Evolutionary conservation across 805 yeast species (phyloP), one percentile per base, ranked within the genome.

Genomic region (Wickerhamiella cacticola): DNA sequence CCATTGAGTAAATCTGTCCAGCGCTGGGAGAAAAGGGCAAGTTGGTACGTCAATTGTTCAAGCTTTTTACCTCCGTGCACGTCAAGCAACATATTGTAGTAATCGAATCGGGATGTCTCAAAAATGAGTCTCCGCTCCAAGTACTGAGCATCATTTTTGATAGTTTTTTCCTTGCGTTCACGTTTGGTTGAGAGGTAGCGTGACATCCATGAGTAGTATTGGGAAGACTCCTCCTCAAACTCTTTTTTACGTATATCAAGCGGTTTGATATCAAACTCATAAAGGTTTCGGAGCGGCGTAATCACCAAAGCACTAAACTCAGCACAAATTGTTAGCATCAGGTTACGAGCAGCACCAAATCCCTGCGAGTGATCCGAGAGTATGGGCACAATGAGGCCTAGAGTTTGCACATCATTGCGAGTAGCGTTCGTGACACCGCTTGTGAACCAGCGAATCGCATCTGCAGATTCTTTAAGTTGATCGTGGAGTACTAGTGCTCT

Each of bases 171-270:
- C 25, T 48, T 53, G 23, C 58, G 57, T 19, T 63, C 68, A 29
- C 61, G 60, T 48, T 64, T 65, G 49, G 58, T 59, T 12, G 69
- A 54, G 21, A 69, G 56, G 48, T 69, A 69, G n/a, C 70, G 56
- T 12, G 70, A 60, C 44, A 69, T 60, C 71, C 72, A 69, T 28
- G 69, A 59, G 52, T 69, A 69, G 53, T 68, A 69, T 51, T 68
- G 70, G 23, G 61, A 55, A 15, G 69, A 64, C 45, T 67, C 69
- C 41, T 69, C 73, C 46, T 69, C 73, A 55, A 69, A 69, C 40
- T 69, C 72, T 28, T 67, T 61, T 46, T 68, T 68, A 39, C 65
- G 60, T 22, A 52, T 45, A 26, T 68, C 73, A 39, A 65, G 65
- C 13, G 60, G 44, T 53, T 69, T 69, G 52, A 69, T 63, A 26